These are phyloP conservation scores for Emmonsia crescens DNA, from an alignment of 2,329 filamentous ascomycete genomes.

Conservation along the genomic window DNA sequence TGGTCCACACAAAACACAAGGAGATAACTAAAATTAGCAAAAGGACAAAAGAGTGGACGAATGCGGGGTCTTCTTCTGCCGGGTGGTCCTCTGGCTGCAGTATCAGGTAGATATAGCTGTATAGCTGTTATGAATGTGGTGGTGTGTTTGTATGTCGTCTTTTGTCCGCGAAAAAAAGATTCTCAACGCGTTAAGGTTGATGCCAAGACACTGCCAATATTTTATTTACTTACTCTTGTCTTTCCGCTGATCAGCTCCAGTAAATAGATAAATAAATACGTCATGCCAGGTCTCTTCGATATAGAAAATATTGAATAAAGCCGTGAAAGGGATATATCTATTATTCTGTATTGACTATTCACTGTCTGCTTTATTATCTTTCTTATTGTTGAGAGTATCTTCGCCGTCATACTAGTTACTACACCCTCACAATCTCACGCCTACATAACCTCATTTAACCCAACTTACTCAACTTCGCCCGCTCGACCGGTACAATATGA, in stretches of 20 bases:
- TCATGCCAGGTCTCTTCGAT: neutral
- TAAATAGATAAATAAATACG: neutral
- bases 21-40: neutral
- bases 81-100: neutral
- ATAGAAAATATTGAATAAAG: neutral
- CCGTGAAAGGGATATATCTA: neutral
- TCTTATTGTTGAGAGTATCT: neutral
- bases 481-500: constrained; percentile 16
- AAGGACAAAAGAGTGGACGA: neutral
- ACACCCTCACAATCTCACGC: too few relatives aligned
- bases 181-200: neutral
- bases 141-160: neutral
- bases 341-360: neutral
- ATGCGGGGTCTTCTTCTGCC: neutral
- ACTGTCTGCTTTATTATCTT: neutral
- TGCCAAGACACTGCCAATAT: neutral
- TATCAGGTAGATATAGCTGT: neutral
- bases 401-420: too few relatives aligned
- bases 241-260: neutral
- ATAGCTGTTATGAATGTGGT: neutral
- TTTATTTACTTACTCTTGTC: neutral
- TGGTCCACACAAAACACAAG: neutral
- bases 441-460: neutral
- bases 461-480: neutral
- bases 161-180: neutral